Evolutionary conservation across 805 yeast genomes (phyloP).

Genomic region (Saturnispora saitoi): DNA sequence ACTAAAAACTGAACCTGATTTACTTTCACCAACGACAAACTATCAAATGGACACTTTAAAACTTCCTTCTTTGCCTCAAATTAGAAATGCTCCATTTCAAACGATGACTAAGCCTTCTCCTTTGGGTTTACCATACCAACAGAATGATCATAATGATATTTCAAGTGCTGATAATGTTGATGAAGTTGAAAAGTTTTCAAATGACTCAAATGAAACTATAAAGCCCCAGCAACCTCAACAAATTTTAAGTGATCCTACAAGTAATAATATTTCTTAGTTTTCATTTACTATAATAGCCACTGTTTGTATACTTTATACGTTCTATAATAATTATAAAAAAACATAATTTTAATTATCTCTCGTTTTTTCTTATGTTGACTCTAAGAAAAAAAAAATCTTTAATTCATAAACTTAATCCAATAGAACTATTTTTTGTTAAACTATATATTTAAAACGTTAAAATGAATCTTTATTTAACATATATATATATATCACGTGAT

Average conservation of each 20-base stretch:
- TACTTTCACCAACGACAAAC: neutral
- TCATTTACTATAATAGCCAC: no score
- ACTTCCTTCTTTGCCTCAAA: neutral
- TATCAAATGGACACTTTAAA: neutral
- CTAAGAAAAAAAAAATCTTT: no score
- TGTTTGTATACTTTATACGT: no score
- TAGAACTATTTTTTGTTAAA: no score
- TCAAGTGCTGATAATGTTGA: neutral
- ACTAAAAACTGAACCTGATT: neutral
- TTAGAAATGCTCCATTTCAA: neutral
- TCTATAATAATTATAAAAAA: no score
- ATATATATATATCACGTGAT: no score
- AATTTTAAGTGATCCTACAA: neutral
- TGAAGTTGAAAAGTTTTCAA: neutral
- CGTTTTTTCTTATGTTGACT: no score
- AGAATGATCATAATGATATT: neutral
- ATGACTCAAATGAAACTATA: slow-evolving; percentile 6
- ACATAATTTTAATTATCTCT: no score
- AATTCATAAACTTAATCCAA: no score
- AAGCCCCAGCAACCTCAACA: neutral
- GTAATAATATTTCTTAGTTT: neutral
- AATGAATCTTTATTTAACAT: no score
- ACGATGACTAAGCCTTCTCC: neutral
- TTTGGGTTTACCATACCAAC: neutral
- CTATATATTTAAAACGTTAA: no score